Evolutionary conservation across 2,329 filamentous ascomycete species (phyloP), one percentile per base, ranked within the genome.

Genomic region (Penicillium sp.): DNA sequence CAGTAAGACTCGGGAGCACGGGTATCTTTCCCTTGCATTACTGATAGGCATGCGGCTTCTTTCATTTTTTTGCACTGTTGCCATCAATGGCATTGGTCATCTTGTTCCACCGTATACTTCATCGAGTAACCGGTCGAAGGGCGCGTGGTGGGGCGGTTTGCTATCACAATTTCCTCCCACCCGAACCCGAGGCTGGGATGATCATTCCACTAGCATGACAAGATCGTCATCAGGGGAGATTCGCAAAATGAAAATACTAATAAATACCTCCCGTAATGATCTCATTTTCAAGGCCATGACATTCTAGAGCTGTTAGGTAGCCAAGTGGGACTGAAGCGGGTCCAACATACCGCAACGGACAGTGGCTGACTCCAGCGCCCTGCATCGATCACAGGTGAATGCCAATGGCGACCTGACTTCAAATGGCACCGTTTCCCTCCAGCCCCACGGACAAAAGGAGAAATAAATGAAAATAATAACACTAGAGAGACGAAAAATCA

Each of bases 301-400:
- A 35, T 21, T 49, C 47, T 49, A 35, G 48, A 50, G 48, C 48
- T 52, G 35, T 26, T 29, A 29, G 27, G 35, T 43, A 49, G 46
- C 47, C 37, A 29, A 26, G 56, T 61, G 59, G 59, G 53, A 62
- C 61, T 21, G 22, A 27, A 55, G 56, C 62, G 62, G 62, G 61
- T 63, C 59, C 63, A 57, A 61, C 58, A 61, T 61, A 54, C 63
- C 53, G 56, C 53, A 55, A 63, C 48, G 52, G 55, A 59, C 62
- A 49, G 52, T 56, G 56, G 55, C 58, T 54, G 60, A 57, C 59
- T 49, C 47, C 33, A 58, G 52, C 62, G 64, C 62, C 63, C 63
- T 64, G 62, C 64, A 65, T 67, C 59, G 58, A 67, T 67, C 64
- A 64, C 47, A 48, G 52, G 44, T 16, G 52, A 45, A 49, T 35